Percentiles rank a stretch among this genome's conserved stretches.
Conservation (phyloP, 2,329 filamentous ascomycete genomes). For the Alternaria sp. region DNA sequence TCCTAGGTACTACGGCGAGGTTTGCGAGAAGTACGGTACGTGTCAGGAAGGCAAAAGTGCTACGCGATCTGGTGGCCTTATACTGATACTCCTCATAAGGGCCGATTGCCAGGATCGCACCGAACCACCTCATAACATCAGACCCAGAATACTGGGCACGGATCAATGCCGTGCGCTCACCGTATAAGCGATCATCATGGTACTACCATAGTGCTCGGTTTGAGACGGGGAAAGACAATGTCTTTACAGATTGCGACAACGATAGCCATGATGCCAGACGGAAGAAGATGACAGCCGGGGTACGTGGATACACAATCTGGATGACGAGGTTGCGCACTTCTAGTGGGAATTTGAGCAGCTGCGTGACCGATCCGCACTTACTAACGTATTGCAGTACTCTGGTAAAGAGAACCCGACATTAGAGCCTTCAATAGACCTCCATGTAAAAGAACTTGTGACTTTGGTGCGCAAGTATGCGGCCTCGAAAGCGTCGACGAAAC, state of each 20-base stretch:
- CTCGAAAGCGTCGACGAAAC: constrained; percentile 16
- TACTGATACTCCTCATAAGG: constrained; percentile 28
- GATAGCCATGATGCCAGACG: constrained; percentile 52
- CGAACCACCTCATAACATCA: constrained; percentile 58
- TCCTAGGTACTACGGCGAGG: constrained; percentile 36
- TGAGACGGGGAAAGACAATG: constrained; percentile 61
- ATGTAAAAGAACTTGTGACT: constrained; percentile 55
- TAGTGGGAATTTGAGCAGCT: neutral
- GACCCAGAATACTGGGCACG: constrained; percentile 56
- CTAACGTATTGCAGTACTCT: constrained; percentile 53
- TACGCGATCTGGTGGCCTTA: neutral
- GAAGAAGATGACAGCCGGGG: constrained; percentile 60
- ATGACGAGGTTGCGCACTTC: neutral
- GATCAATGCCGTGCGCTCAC: constrained; percentile 50
- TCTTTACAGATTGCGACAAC: constrained; percentile 60
- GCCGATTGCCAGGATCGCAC: constrained; percentile 54
- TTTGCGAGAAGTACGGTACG: constrained; percentile 42
- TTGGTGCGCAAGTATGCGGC: constrained; percentile 58
- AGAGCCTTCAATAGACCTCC: constrained; percentile 58
- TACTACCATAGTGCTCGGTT: constrained; percentile 55
- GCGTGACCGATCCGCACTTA: neutral
- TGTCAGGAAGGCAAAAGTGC: neutral
- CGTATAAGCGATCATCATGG: constrained; percentile 50
- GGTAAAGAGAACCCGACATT: constrained; percentile 61
- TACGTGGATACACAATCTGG: constrained; percentile 14